These are phyloP conservation scores for Pseudogymnoascus sp. DNA, from an alignment of 2,329 filamentous ascomycete genomes.

Conservation along the genomic window DNA sequence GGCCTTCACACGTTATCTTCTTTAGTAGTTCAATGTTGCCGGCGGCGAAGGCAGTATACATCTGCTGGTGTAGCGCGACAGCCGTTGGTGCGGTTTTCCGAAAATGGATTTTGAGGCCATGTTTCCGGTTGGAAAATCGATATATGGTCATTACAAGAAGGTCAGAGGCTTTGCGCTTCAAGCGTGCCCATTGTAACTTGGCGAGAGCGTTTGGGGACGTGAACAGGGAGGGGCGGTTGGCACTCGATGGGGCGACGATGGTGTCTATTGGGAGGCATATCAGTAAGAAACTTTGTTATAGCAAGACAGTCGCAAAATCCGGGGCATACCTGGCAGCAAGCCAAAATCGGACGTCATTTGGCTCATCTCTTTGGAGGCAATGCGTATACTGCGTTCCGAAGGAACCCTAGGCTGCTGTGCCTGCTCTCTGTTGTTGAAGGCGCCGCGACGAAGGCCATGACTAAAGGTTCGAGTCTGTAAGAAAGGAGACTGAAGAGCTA, in stretches of 20 bases:
- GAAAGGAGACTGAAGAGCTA: not conserved
- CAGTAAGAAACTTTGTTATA: slow-evolving; percentile 18
- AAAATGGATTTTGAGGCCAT: slow-evolving; percentile 36
- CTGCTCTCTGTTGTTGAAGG: slow-evolving; percentile 4
- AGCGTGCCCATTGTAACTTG: slow-evolving; percentile 23
- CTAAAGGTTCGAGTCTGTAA: not conserved
- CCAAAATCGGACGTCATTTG: slow-evolving; percentile 17
- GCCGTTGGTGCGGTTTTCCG: slow-evolving; percentile 44
- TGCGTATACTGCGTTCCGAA: slow-evolving; percentile 9
- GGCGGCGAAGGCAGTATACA: slow-evolving; percentile 54
- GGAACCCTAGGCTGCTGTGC: not conserved
- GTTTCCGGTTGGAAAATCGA: slow-evolving; percentile 11
- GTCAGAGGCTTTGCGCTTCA: slow-evolving; percentile 18
- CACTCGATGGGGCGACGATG: slow-evolving; percentile 29
- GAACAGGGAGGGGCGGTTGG: slow-evolving; percentile 26
- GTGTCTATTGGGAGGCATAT: slow-evolving; percentile 25
- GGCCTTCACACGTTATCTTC: slow-evolving; percentile 46
- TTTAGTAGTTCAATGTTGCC: slow-evolving; percentile 47
- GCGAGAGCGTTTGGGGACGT: slow-evolving; percentile 19
- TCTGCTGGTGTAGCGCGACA: slow-evolving; percentile 50
- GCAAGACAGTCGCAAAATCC: not conserved
- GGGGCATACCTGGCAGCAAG: slow-evolving; percentile 15
- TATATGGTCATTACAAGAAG: slow-evolving; percentile 20
- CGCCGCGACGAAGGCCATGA: not conserved
- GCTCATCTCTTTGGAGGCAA: slow-evolving; percentile 7